Conservation (phyloP, 768 basidiomycete species). For the Chlorophyllum brunneum region DNA sequence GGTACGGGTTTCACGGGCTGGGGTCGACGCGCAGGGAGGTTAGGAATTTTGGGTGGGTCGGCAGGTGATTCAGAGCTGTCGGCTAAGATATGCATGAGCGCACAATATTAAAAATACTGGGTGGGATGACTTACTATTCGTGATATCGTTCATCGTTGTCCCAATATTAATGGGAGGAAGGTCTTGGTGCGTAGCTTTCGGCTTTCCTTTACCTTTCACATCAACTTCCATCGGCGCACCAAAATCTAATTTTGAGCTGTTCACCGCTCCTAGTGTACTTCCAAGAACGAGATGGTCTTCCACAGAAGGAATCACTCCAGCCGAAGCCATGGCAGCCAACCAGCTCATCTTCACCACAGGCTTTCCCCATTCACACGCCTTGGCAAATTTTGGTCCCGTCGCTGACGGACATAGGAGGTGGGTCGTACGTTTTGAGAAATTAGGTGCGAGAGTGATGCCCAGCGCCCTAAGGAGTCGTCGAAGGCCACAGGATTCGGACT, state of each 20-base stretch:
- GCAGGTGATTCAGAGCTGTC: slow-evolving; percentile 12
- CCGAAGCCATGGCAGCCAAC: slow-evolving; percentile 56
- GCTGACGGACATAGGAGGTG: slow-evolving; percentile 78
- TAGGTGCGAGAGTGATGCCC: slow-evolving; percentile 49
- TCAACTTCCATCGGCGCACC: slow-evolving; percentile 13
- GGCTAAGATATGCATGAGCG: background rate
- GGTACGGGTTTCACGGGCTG: slow-evolving; percentile 9
- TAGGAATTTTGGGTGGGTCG: background rate
- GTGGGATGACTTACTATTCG: slow-evolving; percentile 33
- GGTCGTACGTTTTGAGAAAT: slow-evolving; percentile 67
- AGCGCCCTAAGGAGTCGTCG: slow-evolving; percentile 64
- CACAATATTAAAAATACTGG: background rate
- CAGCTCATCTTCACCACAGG: slow-evolving; percentile 71
- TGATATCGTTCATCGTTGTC: slow-evolving; percentile 39
- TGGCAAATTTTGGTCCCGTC: slow-evolving; percentile 70
- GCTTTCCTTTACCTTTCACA: slow-evolving; percentile 27
- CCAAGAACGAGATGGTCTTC: slow-evolving; percentile 29
- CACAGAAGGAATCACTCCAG: slow-evolving; percentile 42
- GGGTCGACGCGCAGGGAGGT: slow-evolving; percentile 13
- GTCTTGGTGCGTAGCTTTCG: slow-evolving; percentile 20
- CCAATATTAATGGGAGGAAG: slow-evolving; percentile 16
- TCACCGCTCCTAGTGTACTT: background rate
- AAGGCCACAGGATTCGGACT: slow-evolving; percentile 63
- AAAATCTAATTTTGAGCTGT: background rate
- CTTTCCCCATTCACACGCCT: slow-evolving; percentile 75